Base-by-base conservation (phyloP, 257 asterid genomes). In the Craterostigma plantagineum region DNA sequence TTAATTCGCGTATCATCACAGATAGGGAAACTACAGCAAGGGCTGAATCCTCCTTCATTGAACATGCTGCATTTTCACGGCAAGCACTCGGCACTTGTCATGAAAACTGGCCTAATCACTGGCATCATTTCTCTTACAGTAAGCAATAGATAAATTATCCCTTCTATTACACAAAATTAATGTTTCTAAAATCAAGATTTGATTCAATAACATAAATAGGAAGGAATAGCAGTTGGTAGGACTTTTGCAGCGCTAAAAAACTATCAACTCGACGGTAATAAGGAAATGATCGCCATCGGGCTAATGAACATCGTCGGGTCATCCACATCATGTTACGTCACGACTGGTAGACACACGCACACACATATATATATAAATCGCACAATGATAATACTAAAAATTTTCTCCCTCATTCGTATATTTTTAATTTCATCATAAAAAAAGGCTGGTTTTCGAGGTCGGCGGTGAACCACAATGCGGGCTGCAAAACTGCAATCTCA, bases 211-310 rank as follows among this genome's bases (percentile, higher is more conserved):
- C 2, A 23, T n/a, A 23, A 23, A 11, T 14, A 85, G 90, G 98
- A 87, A 79, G 95, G 95, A 51, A 82, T 87, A 45, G 95, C 98
- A 11, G 95, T 87, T 12, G 98, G 98, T 47, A 67, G 95, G 43
- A 87, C 98, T 18, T 87, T 87, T 65, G 98, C 95, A 10, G 48
- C 81, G 16, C 43, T 87, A 44, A 67, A 68, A 51, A 82, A 87
- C 55, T 87, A 87, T 72, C 95, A 82, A 76, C 83, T 87, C 30
- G 98, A 87, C 53, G 98, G 95, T 27, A 82, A 87, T 70, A 76
- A 82, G 66, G 98, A 87, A 72, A 87, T 87, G 98, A 67, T 82
- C 92, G 98, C 95, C 33, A 76, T 87, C 43, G 98, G 98, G 57
- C 61, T 87, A 11, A 87, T 87, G 98, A 87, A 87, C 61, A 79